phyloP scores from a whole-genome alignment of 2,329 filamentous ascomycete species.

The Alternaria solani region DNA sequence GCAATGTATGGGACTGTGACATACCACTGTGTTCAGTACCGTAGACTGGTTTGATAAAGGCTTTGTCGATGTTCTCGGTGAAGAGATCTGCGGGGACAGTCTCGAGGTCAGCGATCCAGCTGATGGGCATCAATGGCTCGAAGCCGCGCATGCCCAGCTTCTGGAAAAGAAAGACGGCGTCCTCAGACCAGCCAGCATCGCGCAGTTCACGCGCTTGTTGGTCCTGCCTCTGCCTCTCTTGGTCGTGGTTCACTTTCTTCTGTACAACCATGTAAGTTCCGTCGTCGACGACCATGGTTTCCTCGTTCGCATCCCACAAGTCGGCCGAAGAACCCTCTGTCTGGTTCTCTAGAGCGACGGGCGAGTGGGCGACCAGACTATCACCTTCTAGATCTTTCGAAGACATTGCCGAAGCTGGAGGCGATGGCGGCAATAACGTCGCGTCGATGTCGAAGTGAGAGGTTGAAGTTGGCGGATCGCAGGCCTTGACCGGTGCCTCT shows the following conservation, averaged over 20 bases:
- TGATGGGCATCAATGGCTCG: constrained; percentile 62
- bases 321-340: constrained; percentile 24
- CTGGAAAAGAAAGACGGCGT: constrained; percentile 62
- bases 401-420: constrained; percentile 35
- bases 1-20: background rate
- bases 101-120: constrained; percentile 63
- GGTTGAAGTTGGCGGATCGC: constrained; percentile 36
- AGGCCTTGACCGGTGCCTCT: constrained; percentile 32
- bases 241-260: constrained; percentile 33
- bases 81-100: constrained; percentile 64
- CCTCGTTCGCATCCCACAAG: constrained; percentile 49
- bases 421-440: constrained; percentile 41
- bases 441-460: constrained; percentile 32
- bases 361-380: constrained; percentile 32
- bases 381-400: constrained; percentile 43
- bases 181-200: constrained; percentile 58
- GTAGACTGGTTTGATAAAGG: constrained; percentile 57
- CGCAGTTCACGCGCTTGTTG: constrained; percentile 48
- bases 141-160: constrained; percentile 64
- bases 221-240: constrained; percentile 36
- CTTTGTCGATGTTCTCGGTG: constrained; percentile 51
- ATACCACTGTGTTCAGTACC: constrained; percentile 58
- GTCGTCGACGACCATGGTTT: constrained; percentile 47
- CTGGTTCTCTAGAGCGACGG: constrained; percentile 9
- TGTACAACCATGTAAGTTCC: constrained; percentile 36